phyloP scores from a whole-genome alignment of 192 early-diverging fungal species.

The Podila epigama region DNA sequence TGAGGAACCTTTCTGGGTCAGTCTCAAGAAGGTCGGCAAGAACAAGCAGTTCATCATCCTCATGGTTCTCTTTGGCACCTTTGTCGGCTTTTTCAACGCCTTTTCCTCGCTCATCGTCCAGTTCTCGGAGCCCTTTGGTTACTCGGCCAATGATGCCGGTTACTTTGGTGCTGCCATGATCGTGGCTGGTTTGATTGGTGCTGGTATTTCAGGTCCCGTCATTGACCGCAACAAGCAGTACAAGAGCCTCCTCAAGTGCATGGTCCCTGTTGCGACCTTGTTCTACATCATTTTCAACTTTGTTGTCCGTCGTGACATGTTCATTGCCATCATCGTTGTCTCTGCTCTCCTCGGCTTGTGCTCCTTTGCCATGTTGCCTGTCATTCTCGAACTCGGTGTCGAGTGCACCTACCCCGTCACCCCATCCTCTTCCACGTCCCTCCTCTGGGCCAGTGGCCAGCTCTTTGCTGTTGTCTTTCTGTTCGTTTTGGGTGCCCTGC shows the following conservation, averaged over 20 bases:
- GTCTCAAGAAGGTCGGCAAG: conserved; percentile 44
- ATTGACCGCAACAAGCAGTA: conserved; percentile 67
- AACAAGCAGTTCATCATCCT: conserved; percentile 59
- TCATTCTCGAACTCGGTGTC: conserved; percentile 44
- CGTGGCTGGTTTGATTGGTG: conserved; percentile 64
- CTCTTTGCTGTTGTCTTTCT: conserved; percentile 45
- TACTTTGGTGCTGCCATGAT: conserved; percentile 64
- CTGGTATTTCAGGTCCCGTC: conserved; percentile 55
- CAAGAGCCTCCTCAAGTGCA: conserved; percentile 51
- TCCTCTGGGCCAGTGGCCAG: conserved; percentile 42
- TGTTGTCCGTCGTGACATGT: conserved; percentile 45
- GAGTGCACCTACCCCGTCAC: conserved; percentile 51
- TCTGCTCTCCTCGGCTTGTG: conserved; percentile 37
- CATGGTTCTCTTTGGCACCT: conserved; percentile 55
- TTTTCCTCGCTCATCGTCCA: conserved; percentile 56
- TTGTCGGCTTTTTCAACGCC: conserved; percentile 59
- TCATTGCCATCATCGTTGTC: conserved; percentile 30
- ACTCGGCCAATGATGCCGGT: conserved; percentile 55
- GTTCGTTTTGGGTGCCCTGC: conserved; percentile 21
- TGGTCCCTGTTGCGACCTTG: conserved; percentile 52
- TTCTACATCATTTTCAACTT: conserved; percentile 56
- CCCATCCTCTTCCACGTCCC: conserved; percentile 42
- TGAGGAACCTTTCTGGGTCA: conserved; percentile 43
- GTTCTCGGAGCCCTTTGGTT: conserved; percentile 56
- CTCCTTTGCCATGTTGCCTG: conserved; percentile 43